A percentile compares a stretch with the other conserved stretches of the same genome.
Conservation (phyloP, 495 filamentous ascomycete genomes). For the Penicillium parvum region DNA sequence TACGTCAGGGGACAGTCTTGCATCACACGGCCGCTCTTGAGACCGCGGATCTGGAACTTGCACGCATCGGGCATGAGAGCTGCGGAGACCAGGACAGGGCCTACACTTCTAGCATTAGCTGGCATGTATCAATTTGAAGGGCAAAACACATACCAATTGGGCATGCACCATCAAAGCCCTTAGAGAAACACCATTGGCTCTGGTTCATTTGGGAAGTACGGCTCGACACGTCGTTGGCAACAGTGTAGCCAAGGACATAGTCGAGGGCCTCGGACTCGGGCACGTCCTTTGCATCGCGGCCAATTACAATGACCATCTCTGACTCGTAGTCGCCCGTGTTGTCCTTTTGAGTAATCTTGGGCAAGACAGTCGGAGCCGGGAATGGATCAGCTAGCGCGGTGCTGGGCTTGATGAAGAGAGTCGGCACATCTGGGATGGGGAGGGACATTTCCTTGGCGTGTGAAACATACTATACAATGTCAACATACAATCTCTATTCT, state of each 20-base stretch:
- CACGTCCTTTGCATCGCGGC: constrained; percentile 63
- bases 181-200: constrained; percentile 76
- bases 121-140: not conserved
- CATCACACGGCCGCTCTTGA: constrained; percentile 63
- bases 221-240: constrained; percentile 78
- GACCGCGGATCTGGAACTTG: constrained; percentile 57
- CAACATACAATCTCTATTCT: not conserved
- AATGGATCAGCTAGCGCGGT: constrained; percentile 66
- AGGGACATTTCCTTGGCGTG: constrained; percentile 75
- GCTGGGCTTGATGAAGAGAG: constrained; percentile 76
- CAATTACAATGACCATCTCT: constrained; percentile 75
- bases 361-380: constrained; percentile 62
- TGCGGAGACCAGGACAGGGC: constrained; percentile 52
- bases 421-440: constrained; percentile 66
- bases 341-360: constrained; percentile 51
- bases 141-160: constrained; percentile 53
- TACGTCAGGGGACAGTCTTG: constrained; percentile 59
- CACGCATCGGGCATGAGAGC: constrained; percentile 59
- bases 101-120: constrained; percentile 15
- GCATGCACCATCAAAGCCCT: constrained; percentile 79
- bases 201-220: constrained; percentile 76
- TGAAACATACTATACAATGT: constrained; percentile 53
- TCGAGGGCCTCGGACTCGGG: constrained; percentile 63
- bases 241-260: constrained; percentile 74
- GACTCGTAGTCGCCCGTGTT: constrained; percentile 74